Evolutionary conservation across 192 early-diverging fungal genomes (phyloP).

Genomic region (Chytriomyces sp.): DNA sequence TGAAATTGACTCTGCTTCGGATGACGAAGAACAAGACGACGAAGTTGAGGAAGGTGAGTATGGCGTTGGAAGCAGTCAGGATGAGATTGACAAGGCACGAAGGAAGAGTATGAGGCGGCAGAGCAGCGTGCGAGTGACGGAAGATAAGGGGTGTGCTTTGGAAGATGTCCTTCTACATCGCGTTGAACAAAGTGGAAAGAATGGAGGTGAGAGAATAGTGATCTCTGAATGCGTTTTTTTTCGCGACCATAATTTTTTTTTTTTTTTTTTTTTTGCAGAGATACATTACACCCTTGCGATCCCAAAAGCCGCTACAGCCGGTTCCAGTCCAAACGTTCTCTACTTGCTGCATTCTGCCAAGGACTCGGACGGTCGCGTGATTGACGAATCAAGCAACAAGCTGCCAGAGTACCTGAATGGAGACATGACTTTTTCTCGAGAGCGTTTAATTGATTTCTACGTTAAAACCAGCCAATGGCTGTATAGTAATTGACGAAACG

Average conservation of each 20-base stretch:
- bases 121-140: neutral
- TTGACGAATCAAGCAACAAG: constrained; percentile 22
- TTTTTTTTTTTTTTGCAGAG: constrained; percentile 9
- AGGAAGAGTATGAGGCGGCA: constrained; percentile 24
- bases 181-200: constrained; percentile 37
- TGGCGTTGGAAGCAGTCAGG: neutral
- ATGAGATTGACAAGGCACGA: constrained; percentile 33
- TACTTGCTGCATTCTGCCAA: constrained; percentile 27
- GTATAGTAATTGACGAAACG: neutral
- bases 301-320: constrained; percentile 11
- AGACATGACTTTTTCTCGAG: constrained; percentile 40
- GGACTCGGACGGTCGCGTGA: neutral
- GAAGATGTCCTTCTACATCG: constrained; percentile 33
- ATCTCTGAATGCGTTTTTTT: neutral
- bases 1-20: constrained; percentile 16
- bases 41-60: constrained; percentile 11
- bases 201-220: constrained; percentile 36
- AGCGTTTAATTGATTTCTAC: constrained; percentile 21
- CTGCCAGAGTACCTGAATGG: constrained; percentile 40
- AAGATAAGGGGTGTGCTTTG: neutral
- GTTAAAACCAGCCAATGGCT: constrained; percentile 25
- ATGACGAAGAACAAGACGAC: constrained; percentile 22
- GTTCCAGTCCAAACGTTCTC: constrained; percentile 30
- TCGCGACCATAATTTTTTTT: neutral
- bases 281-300: constrained; percentile 39